phyloP scores from a whole-genome alignment of 129 eudicot species.

The Tanacetum coccineum region DNA sequence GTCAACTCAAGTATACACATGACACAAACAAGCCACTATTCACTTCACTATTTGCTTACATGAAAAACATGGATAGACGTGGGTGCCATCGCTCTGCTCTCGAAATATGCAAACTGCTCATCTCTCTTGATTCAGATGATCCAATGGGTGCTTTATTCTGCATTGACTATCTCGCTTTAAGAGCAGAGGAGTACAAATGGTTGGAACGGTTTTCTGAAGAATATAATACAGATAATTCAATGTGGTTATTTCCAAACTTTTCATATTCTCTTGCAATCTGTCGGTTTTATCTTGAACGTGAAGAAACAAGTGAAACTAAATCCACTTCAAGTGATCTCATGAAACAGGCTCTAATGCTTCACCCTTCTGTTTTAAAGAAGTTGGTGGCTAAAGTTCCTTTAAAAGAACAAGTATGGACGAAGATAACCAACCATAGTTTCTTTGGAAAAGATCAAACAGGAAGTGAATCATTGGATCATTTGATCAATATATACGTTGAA shows the following conservation, averaged over 20 bases:
- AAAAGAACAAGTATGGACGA: slow-evolving; percentile 76
- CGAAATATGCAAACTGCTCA: slow-evolving; percentile 76
- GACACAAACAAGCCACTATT: slow-evolving; percentile 67
- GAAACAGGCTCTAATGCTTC: slow-evolving; percentile 97
- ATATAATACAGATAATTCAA: slow-evolving; percentile 56
- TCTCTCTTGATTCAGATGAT: slow-evolving; percentile 87
- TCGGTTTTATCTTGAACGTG: slow-evolving; percentile 74
- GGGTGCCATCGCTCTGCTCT: slow-evolving; percentile 97
- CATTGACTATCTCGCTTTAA: slow-evolving; percentile 71
- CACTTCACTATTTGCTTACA: slow-evolving; percentile 65
- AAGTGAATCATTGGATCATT: slow-evolving; percentile 73
- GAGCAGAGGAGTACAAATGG: slow-evolving; percentile 90
- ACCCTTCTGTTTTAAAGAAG: slow-evolving; percentile 70
- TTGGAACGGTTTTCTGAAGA: slow-evolving; percentile 74
- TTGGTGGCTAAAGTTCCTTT: slow-evolving; percentile 82
- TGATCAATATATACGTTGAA: slow-evolving; percentile 73
- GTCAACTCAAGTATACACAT: slow-evolving; percentile 59
- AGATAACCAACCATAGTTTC: slow-evolving; percentile 43
- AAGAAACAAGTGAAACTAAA: slow-evolving; percentile 35
- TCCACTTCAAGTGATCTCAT: slow-evolving; percentile 69
- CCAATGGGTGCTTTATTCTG: slow-evolving; percentile 81
- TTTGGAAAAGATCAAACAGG: slow-evolving; percentile 54
- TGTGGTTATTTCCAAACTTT: slow-evolving; percentile 85
- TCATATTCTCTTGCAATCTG: slow-evolving; percentile 78
- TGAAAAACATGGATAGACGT: slow-evolving; percentile 94